A percentile compares a stretch with the other conserved stretches of the same genome.
phyloP scores from a whole-genome alignment of 495 filamentous ascomycete species.

The Xylona heveae region DNA sequence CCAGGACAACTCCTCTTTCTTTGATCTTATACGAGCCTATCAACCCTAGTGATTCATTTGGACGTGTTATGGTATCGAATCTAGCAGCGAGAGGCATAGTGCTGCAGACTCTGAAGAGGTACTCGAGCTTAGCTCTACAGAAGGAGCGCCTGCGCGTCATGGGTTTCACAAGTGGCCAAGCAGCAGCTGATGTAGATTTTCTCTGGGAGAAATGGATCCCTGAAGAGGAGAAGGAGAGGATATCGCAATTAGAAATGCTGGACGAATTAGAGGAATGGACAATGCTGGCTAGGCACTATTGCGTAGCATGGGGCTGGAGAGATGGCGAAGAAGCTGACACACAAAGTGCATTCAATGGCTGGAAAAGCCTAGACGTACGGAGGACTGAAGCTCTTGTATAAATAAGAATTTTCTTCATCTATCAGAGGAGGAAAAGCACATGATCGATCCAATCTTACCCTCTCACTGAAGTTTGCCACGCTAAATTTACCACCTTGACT shows the following conservation, averaged over 20 bases:
- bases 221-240: conserved; percentile 54
- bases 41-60: conserved; percentile 63
- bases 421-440: too few species aligned
- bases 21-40: conserved; percentile 82
- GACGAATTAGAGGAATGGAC: conserved; percentile 96
- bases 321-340: conserved; percentile 16
- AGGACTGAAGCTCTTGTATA: too few species aligned
- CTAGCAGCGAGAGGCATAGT: conserved; percentile 66
- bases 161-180: conserved; percentile 33
- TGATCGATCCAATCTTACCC: too few species aligned
- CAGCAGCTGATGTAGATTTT: conserved; percentile 45
- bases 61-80: conserved; percentile 76
- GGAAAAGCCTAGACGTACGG: too few species aligned
- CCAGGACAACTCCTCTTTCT: conserved; percentile 24
- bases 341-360: too few species aligned
- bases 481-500: too few species aligned
- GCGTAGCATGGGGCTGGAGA: conserved; percentile 69
- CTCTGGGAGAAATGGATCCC: conserved; percentile 59
- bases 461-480: too few species aligned
- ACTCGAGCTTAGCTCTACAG: conserved; percentile 43
- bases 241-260: conserved; percentile 61
- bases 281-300: conserved; percentile 73
- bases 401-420: too few species aligned
- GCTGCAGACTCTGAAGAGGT: conserved; percentile 61
- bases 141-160: conserved; percentile 34